Evolutionary conservation across 1,284 basidiomycete genomes (phyloP), one percentile per base, ranked within the genome.

Genomic region (Ustilago hordei): DNA sequence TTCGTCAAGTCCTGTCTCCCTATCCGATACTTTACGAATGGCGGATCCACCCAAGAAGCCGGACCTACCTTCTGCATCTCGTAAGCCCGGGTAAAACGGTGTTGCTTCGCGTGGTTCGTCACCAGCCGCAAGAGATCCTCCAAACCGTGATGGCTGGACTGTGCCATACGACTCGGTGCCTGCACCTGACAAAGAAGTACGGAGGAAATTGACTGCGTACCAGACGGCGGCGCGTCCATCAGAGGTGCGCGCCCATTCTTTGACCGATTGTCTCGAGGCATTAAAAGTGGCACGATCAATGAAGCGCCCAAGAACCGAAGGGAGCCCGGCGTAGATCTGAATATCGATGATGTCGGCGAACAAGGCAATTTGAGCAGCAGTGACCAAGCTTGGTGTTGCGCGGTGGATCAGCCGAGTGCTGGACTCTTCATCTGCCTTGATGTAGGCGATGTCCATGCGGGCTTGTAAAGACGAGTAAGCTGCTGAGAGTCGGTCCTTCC

Each of bases 291-390:
- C 65, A 8, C 74, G 75, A 48, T 79, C 78, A 52, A 81, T 80
- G 70, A 80, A 81, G 53, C 78, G 73, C 8, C 78, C 80, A 3
- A 81, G 65, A 17, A 81, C 75, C 15, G 80, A 78, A 8, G 80
- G 78, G 45, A 80, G 64, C 5, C 71, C 78, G 4, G 80, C 74
- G 45, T 76, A 75, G 68, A 80, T 80, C 69, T 81, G 80, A 17
- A 81, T 80, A 36, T 78, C 78, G 47, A 80, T 68, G 31, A 77
- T 73, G 36, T 81, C 80, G 17, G 75, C 80, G 39, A 78, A 75
- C 9, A 81, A 41, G 12, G 74, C 72, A 12, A 81, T 69, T 60
- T 81, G 79, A 17, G 79, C 73, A 19, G 76, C 77, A 15, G 73
- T 66, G 28, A 79, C 73, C 11, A 81, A 55, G 55, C 76, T 79